phyloP scores from a whole-genome alignment of 2,329 filamentous ascomycete species.

The Fusarium brachygibbosum region DNA sequence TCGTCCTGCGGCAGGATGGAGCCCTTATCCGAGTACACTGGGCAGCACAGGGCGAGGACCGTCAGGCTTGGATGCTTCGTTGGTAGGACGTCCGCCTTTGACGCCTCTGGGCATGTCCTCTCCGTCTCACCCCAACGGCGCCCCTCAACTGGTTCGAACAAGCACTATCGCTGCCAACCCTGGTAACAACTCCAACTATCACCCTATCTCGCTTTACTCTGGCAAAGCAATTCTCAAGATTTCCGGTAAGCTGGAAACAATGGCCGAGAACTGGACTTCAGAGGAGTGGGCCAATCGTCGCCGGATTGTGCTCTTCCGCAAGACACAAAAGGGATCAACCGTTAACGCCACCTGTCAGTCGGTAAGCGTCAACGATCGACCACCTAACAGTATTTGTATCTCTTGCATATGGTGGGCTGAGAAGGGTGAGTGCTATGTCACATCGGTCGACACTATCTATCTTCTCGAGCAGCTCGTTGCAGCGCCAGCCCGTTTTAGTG shows the following conservation, averaged over 20 bases:
- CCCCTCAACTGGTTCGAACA: conserved; percentile 68
- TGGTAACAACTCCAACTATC: conserved; percentile 67
- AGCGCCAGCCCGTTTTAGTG: conserved; percentile 81
- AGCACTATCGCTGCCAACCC: conserved; percentile 63
- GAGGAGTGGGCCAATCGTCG: conserved; percentile 86
- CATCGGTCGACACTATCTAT: conserved; percentile 95
- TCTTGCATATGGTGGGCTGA: conserved; percentile 98
- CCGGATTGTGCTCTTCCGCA: conserved; percentile 88
- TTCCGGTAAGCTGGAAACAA: conserved; percentile 84
- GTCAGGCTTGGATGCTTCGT: conserved; percentile 58
- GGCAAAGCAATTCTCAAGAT: conserved; percentile 89
- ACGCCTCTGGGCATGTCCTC: conserved; percentile 64
- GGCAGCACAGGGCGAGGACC: conserved; percentile 60
- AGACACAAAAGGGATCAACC: conserved; percentile 84
- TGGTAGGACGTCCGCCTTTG: conserved; percentile 61
- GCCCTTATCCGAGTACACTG: conserved; percentile 59
- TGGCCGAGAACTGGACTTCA: conserved; percentile 85
- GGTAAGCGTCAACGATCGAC: conserved; percentile 82
- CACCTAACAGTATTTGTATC: conserved; percentile 89
- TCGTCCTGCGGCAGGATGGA: conserved; percentile 57
- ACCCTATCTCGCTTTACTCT: conserved; percentile 84
- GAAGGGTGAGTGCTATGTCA: conserved; percentile 91
- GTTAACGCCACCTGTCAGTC: conserved; percentile 85
- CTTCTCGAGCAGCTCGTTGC: conserved; percentile 93
- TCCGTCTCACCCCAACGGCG: conserved; percentile 49